Base-by-base conservation (phyloP, 73 alveolate species). In the Paramecium primaurelia region DNA sequence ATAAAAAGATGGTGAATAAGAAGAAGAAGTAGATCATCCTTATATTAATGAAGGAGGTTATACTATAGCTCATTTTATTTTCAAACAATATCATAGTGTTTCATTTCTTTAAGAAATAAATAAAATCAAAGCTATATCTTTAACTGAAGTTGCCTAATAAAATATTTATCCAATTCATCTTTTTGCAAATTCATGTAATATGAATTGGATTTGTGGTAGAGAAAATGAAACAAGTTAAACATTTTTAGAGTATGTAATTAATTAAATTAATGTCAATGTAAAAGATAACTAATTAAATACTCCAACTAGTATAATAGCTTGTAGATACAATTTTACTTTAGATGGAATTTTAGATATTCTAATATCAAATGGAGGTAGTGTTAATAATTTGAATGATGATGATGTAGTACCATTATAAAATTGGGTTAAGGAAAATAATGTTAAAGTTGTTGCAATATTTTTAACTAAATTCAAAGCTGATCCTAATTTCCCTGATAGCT, bases 311-410 rank as follows among this genome's bases (percentile, higher is more conserved):
- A 3, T 8, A 3, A 20, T 80, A 25, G 91, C 58, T 18, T 9
- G 28, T 28, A 80, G 34, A 32, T 80, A 45, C 26, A 26, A 44
- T 44, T 14, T 11, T 30, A 16, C 86, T 0, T 88, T 92, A 18
- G 92, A 45, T 54, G 85, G 44, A 30, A 38, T 69, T 18, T 86
- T 92, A 16, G 32, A 25, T 12, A 4, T 34, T 28, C 20, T 77
- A 12, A 42, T 94, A 2, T 93, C 83, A 7, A 28, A 40, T 11
- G 97, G 97, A 25, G 97, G 95, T 2, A 64, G 86, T n/a, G 73
- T 93, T 32, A 94, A 95, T 69, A 59, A 80, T 25, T 44, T 89
- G 30, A 96, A 94, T 60, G 86, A 94, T 28, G 58, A 83, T 59
- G 95, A 54, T 92, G 93, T 36, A 71, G 92, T 92, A 1, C 95